Evolutionary conservation across 139 green algal genomes (phyloP).

Genomic region (Asterochloris erici): DNA sequence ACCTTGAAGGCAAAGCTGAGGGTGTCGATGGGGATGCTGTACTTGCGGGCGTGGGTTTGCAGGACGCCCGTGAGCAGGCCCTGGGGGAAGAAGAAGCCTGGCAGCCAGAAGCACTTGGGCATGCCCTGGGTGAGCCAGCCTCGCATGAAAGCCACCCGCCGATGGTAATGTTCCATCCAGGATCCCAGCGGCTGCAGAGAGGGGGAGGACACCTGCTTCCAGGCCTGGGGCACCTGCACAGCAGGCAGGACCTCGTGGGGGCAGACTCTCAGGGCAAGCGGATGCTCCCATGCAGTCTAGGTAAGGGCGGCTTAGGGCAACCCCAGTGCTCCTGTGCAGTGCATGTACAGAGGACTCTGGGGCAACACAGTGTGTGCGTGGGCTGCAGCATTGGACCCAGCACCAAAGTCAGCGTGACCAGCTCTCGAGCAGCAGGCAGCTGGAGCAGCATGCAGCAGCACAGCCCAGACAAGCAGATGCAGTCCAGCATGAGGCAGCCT

Average conservation of each 20-base stretch:
- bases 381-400: not conserved
- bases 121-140: constrained; percentile 63
- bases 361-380: not conserved
- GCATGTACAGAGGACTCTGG: not conserved
- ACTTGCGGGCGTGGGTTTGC: constrained; percentile 82
- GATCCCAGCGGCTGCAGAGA: constrained; percentile 73
- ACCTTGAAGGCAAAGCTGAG: constrained; percentile 40
- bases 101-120: constrained; percentile 78
- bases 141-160: constrained; percentile 74
- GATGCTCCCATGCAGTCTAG: too few relatives aligned
- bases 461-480: not conserved
- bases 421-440: not conserved
- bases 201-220: constrained; percentile 69
- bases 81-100: constrained; percentile 83
- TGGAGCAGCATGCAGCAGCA: not conserved
- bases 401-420: not conserved
- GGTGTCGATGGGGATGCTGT: constrained; percentile 76
- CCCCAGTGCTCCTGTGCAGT: not conserved
- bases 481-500: too few relatives aligned
- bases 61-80: constrained; percentile 87
- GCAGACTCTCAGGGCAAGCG: not conserved
- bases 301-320: too few relatives aligned
- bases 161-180: constrained; percentile 78
- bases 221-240: constrained; percentile 66
- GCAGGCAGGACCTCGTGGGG: not conserved